A percentile compares a stretch with the other conserved stretches of the same genome.
Conservation (phyloP, 1,284 basidiomycete species). For the Fomitopsis betulina region DNA sequence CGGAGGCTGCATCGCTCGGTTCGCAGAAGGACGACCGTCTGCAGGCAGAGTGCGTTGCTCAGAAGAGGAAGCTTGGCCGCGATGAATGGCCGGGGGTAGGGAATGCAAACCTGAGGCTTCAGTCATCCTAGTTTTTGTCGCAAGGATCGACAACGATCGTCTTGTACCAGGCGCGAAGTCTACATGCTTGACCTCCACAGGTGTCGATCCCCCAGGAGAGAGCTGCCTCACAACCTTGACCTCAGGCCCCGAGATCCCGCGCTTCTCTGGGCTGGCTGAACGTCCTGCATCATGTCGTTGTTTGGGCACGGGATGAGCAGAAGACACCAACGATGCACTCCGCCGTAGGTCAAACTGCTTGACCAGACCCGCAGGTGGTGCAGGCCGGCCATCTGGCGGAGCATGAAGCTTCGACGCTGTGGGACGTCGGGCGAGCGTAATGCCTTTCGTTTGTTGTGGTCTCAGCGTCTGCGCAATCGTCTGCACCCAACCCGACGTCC, state of each 20-base stretch:
- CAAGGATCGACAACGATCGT: constrained; percentile 9
- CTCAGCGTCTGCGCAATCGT: background rate
- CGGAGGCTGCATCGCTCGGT: background rate
- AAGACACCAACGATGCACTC: background rate
- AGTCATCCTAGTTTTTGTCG: background rate
- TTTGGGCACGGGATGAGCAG: background rate
- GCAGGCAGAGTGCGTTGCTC: background rate
- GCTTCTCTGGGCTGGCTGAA: background rate
- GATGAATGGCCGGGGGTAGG: background rate
- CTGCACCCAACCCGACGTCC: background rate
- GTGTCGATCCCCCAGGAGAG: background rate
- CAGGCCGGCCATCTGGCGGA: no score
- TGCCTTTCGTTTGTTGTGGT: background rate
- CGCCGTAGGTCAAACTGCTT: constrained; percentile 2
- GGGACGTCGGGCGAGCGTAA: background rate
- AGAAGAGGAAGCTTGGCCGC: background rate
- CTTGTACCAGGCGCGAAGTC: constrained; percentile 6
- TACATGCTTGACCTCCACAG: constrained; percentile 6
- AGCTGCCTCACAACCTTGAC: background rate
- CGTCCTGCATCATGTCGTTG: background rate
- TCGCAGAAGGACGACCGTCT: no score
- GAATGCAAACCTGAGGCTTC: background rate
- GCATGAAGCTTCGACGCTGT: no score
- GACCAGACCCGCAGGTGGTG: background rate
- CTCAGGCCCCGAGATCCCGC: background rate